These are phyloP conservation scores for Botrytis cinerea DNA, from an alignment of 2,329 filamentous ascomycete species.

Conservation along the genomic window DNA sequence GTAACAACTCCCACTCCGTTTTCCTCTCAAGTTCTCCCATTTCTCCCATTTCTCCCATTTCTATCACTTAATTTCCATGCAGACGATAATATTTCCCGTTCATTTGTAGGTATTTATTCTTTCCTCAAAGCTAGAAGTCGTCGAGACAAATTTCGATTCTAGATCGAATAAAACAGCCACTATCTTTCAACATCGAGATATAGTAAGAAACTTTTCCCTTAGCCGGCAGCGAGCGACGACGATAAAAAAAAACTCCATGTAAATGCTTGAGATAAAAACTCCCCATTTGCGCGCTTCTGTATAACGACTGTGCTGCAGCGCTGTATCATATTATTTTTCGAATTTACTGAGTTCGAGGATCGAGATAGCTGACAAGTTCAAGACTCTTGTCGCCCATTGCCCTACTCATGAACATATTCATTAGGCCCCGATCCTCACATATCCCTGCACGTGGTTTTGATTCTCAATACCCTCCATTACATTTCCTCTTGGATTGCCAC, in stretches of 20 bases:
- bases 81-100: neutral
- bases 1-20: conserved; percentile 6
- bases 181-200: neutral
- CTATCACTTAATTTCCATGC: neutral
- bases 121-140: neutral
- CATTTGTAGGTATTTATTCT: neutral
- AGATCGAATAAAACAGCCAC: neutral
- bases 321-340: neutral
- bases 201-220: neutral
- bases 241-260: conserved; percentile 15
- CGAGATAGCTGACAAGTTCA: neutral
- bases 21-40: neutral
- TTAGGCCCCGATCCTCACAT: conserved; percentile 38
- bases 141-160: neutral
- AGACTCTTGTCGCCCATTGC: neutral
- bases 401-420: neutral
- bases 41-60: neutral
- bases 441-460: conserved; percentile 32
- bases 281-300: neutral
- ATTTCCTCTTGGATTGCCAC: conserved; percentile 18
- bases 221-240: neutral
- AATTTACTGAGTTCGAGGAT: neutral
- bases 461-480: conserved; percentile 35
- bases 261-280: conserved; percentile 18
- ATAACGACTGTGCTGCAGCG: neutral